phyloP scores from a whole-genome alignment of 768 basidiomycete species.

The Pholiota conissans region DNA sequence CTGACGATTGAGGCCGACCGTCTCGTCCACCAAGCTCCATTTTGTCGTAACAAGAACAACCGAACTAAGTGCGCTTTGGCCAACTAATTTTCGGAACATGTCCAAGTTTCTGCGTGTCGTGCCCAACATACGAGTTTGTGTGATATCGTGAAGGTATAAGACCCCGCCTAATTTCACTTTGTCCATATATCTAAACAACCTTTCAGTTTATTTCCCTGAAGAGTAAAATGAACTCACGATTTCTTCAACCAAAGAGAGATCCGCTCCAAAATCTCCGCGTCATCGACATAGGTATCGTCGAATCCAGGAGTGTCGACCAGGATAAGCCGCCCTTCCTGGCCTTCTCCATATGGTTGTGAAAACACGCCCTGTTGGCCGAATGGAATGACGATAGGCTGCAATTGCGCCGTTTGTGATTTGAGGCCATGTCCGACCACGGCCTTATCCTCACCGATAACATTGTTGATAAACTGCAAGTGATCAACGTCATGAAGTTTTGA shows the following conservation, averaged over 20 bases:
- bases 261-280: background rate
- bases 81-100: background rate
- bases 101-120: background rate
- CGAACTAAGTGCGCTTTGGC: background rate
- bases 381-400: background rate
- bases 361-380: background rate
- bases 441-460: background rate
- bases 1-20: background rate
- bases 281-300: background rate
- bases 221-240: background rate
- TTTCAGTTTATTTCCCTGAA: background rate
- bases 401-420: background rate
- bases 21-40: background rate
- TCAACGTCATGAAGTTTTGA: background rate
- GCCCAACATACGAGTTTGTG: constrained; percentile 1
- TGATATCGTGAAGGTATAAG: constrained; percentile 3
- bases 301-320: background rate
- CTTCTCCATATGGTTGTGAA: background rate
- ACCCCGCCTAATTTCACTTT: background rate
- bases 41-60: background rate
- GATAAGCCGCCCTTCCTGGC: background rate
- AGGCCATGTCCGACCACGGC: background rate
- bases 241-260: background rate
- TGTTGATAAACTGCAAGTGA: background rate
- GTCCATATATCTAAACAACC: background rate